Evolutionary conservation across 805 yeast species (phyloP).

Genomic region (Candida corydali): DNA sequence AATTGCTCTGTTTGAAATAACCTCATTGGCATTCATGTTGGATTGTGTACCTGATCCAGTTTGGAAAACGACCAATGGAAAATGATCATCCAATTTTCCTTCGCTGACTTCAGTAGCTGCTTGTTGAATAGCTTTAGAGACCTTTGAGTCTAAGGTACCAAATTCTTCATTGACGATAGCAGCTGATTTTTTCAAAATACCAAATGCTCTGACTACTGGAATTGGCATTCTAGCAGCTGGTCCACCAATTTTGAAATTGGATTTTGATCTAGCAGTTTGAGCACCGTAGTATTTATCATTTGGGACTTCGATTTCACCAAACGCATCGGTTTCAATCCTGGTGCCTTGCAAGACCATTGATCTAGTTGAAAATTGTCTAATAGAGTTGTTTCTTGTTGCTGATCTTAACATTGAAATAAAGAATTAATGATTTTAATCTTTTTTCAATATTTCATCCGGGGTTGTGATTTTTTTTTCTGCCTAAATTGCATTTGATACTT

Average conservation of each 20-base stretch:
- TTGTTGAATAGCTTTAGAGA: conserved; percentile 79
- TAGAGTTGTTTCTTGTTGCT: conserved; percentile 12
- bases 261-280: conserved; percentile 90
- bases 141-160: conserved; percentile 77
- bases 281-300: conserved; percentile 94
- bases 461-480: background rate
- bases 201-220: conserved; percentile 88
- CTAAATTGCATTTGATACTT: background rate
- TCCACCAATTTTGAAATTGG: conserved; percentile 96
- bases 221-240: conserved; percentile 84
- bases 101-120: conserved; percentile 95
- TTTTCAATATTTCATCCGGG: background rate
- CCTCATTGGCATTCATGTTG: conserved; percentile 99
- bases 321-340: conserved; percentile 91
- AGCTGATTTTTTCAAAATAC: conserved; percentile 89
- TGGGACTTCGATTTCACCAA: conserved; percentile 93
- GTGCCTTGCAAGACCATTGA: conserved; percentile 20
- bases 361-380: conserved; percentile 29
- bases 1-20: conserved; percentile 96
- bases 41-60: conserved; percentile 99
- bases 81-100: conserved; percentile 89
- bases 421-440: background rate
- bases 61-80: conserved; percentile 98
- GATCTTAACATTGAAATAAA: conserved; percentile 23
- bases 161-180: conserved; percentile 83